Percentiles rank a stretch among this genome's conserved stretches.
These are phyloP conservation scores for Suhomyces prunicola DNA, from an alignment of 805 yeast genomes.

Conservation along the genomic window DNA sequence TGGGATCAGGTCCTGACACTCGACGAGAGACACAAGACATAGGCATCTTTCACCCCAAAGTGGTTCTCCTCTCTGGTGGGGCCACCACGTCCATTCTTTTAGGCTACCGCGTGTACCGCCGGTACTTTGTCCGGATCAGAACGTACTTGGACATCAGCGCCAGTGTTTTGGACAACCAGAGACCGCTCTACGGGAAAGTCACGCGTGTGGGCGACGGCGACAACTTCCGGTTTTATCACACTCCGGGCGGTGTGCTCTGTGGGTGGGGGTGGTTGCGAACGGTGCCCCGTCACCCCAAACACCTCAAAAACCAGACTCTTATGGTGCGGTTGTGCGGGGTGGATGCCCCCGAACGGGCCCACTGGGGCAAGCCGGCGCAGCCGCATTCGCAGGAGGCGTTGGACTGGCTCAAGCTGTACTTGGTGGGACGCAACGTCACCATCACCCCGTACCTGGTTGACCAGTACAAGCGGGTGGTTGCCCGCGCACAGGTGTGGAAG, in stretches of 20 bases:
- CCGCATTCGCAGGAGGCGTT: conserved; percentile 84
- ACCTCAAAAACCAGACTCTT: conserved; percentile 62
- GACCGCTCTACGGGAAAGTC: conserved; percentile 58
- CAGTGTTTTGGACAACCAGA: conserved; percentile 25
- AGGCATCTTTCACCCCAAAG: conserved; percentile 36
- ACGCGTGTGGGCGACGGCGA: conserved; percentile 96
- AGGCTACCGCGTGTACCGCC: conserved; percentile 28
- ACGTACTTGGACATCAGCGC: conserved; percentile 40
- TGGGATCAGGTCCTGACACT: background rate
- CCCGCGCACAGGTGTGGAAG: conserved; percentile 63
- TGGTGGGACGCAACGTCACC: conserved; percentile 65
- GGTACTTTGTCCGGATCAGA: conserved; percentile 32
- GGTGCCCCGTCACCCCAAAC: conserved; percentile 52
- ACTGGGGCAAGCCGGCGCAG: conserved; percentile 92
- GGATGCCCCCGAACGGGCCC: conserved; percentile 95
- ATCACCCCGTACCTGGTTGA: conserved; percentile 79
- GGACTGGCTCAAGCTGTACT: conserved; percentile 63
- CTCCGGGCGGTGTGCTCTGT: conserved; percentile 82
- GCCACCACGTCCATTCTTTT: conserved; percentile 26
- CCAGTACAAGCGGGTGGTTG: conserved; percentile 87
- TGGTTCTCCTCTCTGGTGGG: conserved; percentile 36
- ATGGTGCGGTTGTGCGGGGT: conserved; percentile 85
- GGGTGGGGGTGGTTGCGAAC: conserved; percentile 94
- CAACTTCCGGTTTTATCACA: conserved; percentile 86
- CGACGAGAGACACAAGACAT: background rate